These are phyloP conservation scores for Salinomyces thailandicus DNA, from an alignment of 2,329 filamentous ascomycete genomes.

Conservation along the genomic window DNA sequence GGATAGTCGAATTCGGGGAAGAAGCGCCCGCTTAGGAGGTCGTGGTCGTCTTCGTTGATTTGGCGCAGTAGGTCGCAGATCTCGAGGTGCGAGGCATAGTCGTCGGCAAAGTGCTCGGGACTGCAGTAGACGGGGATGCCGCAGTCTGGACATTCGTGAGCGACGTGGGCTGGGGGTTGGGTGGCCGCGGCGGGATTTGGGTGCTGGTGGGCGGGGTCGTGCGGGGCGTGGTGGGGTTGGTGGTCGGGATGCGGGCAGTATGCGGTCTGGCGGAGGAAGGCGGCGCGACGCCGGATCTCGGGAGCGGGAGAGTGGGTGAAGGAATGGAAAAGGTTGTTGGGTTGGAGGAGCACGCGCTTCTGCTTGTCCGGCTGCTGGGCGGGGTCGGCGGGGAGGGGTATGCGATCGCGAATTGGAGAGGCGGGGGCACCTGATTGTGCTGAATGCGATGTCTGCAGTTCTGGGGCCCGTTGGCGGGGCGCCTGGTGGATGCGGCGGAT, in stretches of 20 bases:
- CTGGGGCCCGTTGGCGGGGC: conserved; percentile 1
- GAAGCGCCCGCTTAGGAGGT: conserved; percentile 76
- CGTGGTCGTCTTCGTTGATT: conserved; percentile 97
- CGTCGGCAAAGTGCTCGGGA: conserved; percentile 89
- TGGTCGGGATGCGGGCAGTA: conserved; percentile 89
- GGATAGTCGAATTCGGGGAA: conserved; percentile 94
- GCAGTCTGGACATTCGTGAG: conserved; percentile 93
- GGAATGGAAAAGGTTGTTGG: conserved; percentile 85
- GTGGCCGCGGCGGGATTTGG: conserved; percentile 36
- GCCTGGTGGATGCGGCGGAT: conserved; percentile 5
- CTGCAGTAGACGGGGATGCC: conserved; percentile 89
- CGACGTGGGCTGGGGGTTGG: conserved; percentile 66
- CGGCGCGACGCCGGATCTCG: conserved; percentile 75
- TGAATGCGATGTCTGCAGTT: neutral
- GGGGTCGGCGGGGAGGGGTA: neutral
- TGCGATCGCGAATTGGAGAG: neutral
- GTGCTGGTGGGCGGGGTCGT: conserved; percentile 54
- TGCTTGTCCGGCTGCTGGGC: neutral
- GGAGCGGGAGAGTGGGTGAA: conserved; percentile 82
- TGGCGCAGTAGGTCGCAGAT: conserved; percentile 84
- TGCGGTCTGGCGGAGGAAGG: conserved; percentile 85
- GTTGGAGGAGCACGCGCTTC: conserved; percentile 41
- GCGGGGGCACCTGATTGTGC: neutral
- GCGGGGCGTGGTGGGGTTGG: conserved; percentile 57
- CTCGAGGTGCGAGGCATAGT: conserved; percentile 86